Evolutionary conservation across 1,284 basidiomycete species (phyloP).

Genomic region (Schizopora paradoxa): DNA sequence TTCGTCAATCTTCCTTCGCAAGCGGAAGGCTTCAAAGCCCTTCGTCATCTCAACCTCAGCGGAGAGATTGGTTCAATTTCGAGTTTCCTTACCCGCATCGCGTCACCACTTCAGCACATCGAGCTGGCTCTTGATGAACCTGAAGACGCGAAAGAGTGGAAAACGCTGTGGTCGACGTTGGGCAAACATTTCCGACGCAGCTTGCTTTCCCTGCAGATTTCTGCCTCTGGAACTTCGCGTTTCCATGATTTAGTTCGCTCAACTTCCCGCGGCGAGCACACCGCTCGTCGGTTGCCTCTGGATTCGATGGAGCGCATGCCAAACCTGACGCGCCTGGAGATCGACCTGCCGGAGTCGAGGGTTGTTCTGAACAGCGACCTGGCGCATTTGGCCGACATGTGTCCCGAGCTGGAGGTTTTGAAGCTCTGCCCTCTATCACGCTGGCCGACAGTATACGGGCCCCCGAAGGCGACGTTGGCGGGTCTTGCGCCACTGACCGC

Average conservation of each 20-base stretch:
- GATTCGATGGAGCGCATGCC: conserved; percentile 45
- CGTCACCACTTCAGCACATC: conserved; percentile 51
- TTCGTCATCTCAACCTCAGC: conserved; percentile 58
- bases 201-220: conserved; percentile 53
- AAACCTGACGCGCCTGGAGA: conserved; percentile 51
- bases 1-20: conserved; percentile 22
- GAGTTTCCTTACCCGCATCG: conserved; percentile 63
- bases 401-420: conserved; percentile 60
- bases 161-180: conserved; percentile 55
- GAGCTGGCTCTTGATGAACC: conserved; percentile 74
- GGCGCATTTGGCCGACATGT: conserved; percentile 48
- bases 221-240: conserved; percentile 55
- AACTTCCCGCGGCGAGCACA: conserved; percentile 50
- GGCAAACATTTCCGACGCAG: conserved; percentile 55
- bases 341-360: conserved; percentile 70
- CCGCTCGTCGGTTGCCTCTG: conserved; percentile 48
- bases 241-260: conserved; percentile 64
- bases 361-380: conserved; percentile 59
- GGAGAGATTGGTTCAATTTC: conserved; percentile 63
- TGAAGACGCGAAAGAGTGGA: conserved; percentile 66
- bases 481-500: conserved; percentile 53
- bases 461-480: conserved; percentile 53
- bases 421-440: conserved; percentile 61
- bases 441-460: conserved; percentile 46
- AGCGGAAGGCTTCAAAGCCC: conserved; percentile 43